These are phyloP conservation scores for Dysphania ambrosioides DNA, from an alignment of 148 eudicot species.

Conservation along the genomic window DNA sequence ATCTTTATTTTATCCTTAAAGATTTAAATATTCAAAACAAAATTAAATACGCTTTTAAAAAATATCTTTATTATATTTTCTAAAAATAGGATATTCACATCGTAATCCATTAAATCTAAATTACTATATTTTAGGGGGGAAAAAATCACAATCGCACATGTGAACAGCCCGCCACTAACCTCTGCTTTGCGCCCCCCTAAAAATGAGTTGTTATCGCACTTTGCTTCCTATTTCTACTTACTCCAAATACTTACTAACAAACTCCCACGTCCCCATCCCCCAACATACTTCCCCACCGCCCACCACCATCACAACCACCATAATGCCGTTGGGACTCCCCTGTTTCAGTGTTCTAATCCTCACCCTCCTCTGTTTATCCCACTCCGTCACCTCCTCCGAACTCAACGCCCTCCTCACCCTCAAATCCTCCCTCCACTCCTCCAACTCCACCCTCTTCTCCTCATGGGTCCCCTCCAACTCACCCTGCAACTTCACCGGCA, in stretches of 20 bases:
- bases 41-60: too few species aligned
- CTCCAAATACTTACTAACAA: conserved; percentile 23
- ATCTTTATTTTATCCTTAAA: too few species aligned
- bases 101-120: too few species aligned
- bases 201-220: conserved; percentile 18
- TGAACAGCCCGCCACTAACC: conserved; percentile 14
- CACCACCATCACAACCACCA: conserved; percentile 3
- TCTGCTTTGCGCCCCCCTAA: conserved; percentile 1
- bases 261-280: neutral
- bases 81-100: too few species aligned
- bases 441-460: conserved; percentile 35
- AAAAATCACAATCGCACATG: too few species aligned
- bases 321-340: conserved; percentile 11
- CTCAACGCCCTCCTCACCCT: conserved; percentile 30
- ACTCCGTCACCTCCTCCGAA: conserved; percentile 14
- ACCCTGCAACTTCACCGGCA: conserved; percentile 35
- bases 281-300: neutral
- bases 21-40: too few species aligned
- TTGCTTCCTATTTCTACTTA: conserved; percentile 17
- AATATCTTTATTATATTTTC: too few species aligned
- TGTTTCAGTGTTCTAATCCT: conserved; percentile 10
- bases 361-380: conserved; percentile 19
- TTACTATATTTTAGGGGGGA: too few species aligned
- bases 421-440: conserved; percentile 34
- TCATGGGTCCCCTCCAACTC: conserved; percentile 32